Conservation (phyloP, 2,329 filamentous ascomycete species). For the Aplosporella prunicola region DNA sequence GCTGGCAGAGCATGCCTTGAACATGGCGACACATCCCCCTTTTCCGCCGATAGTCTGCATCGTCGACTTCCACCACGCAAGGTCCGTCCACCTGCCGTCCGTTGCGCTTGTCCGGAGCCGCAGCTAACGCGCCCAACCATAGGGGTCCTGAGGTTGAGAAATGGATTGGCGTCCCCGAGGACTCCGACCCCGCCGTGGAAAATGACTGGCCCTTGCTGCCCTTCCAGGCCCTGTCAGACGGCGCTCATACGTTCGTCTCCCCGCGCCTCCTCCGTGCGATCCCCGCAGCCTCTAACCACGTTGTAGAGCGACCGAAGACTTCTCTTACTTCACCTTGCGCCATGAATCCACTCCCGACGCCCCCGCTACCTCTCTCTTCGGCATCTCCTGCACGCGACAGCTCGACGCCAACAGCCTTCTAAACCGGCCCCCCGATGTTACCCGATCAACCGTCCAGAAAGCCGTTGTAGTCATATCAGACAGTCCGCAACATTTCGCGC, state of each 20-base stretch:
- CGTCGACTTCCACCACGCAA: conserved; percentile 46
- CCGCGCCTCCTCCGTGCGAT: conserved; percentile 7
- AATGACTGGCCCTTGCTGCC: conserved; percentile 88
- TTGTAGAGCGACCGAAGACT: conserved; percentile 78
- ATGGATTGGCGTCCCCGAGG: conserved; percentile 74
- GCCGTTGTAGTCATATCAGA: conserved; percentile 93
- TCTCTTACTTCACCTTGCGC: conserved; percentile 93
- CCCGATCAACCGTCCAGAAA: conserved; percentile 95
- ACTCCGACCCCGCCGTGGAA: conserved; percentile 65
- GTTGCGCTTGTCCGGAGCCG: background rate
- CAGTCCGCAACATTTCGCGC: conserved; percentile 80
- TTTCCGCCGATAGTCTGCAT: conserved; percentile 42
- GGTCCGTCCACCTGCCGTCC: conserved; percentile 20
- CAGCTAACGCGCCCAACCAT: conserved; percentile 8
- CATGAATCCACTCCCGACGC: conserved; percentile 37
- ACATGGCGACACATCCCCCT: conserved; percentile 12
- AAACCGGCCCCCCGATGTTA: conserved; percentile 77
- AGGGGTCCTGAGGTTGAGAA: conserved; percentile 86
- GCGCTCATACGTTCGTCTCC: conserved; percentile 72
- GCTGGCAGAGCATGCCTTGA: background rate
- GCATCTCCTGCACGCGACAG: conserved; percentile 90
- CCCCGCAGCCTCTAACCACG: conserved; percentile 1
- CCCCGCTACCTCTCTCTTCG: conserved; percentile 77
- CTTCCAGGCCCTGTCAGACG: conserved; percentile 95
- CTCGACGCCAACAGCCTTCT: conserved; percentile 70